phyloP scores from a whole-genome alignment of 179 eudicot species.

The Heliamphora pulchella region DNA sequence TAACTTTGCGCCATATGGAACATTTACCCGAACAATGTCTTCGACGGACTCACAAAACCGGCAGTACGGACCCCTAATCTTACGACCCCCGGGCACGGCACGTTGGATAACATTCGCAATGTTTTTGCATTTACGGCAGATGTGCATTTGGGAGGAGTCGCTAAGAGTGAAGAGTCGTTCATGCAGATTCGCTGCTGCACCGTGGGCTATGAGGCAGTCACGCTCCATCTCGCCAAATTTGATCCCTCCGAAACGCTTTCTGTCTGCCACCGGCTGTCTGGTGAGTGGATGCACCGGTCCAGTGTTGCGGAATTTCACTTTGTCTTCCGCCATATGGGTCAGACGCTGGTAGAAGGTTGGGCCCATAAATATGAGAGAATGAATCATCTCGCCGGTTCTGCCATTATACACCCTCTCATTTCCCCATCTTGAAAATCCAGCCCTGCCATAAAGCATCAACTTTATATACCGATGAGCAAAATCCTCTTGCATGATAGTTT shows the following conservation, averaged over 20 bases:
- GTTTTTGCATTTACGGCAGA: constrained; percentile 63
- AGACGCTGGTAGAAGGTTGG: constrained; percentile 87
- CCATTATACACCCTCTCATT: constrained; percentile 77
- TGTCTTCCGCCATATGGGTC: constrained; percentile 90
- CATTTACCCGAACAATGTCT: constrained; percentile 62
- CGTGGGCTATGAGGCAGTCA: constrained; percentile 91
- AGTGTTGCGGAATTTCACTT: constrained; percentile 87
- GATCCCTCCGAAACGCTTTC: constrained; percentile 90
- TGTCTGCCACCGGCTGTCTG: constrained; percentile 88
- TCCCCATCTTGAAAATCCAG: constrained; percentile 91
- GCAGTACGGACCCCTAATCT: constrained; percentile 84
- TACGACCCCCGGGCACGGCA: constrained; percentile 58
- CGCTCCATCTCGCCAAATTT: constrained; percentile 96
- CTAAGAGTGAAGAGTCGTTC: constrained; percentile 91
- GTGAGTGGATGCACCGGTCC: constrained; percentile 96
- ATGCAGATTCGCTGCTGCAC: constrained; percentile 85
- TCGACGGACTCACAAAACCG: constrained; percentile 74
- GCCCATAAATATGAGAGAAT: constrained; percentile 75
- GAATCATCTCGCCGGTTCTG: constrained; percentile 66
- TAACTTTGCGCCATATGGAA: constrained; percentile 89
- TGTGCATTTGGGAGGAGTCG: constrained; percentile 82
- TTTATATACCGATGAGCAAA: not conserved
- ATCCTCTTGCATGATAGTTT: not conserved
- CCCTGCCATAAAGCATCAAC: constrained; percentile 36
- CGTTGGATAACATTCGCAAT: constrained; percentile 74